Evolutionary conservation across 192 early-diverging fungal species (phyloP).

Genomic region (Podila epicladia): DNA sequence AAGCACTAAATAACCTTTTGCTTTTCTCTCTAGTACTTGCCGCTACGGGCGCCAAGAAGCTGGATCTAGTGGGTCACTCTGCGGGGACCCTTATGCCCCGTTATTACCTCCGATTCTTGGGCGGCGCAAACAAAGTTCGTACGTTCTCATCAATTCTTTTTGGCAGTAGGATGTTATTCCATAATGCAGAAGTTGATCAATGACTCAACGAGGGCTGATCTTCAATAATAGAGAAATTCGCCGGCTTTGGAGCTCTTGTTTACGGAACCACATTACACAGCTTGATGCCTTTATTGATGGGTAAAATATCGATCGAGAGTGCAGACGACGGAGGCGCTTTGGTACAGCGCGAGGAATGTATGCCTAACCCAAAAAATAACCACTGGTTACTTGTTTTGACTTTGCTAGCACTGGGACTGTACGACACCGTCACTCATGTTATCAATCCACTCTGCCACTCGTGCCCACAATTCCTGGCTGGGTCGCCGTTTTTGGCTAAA

Average conservation of each 20-base stretch:
- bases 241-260: conserved; percentile 25
- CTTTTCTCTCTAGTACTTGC: not conserved
- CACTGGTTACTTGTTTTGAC: too few species aligned
- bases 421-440: conserved; percentile 21
- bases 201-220: too few species aligned
- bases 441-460: conserved; percentile 32
- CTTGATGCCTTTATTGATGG: too few species aligned
- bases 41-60: not conserved
- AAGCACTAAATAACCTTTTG: not conserved
- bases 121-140: conserved; percentile 39
- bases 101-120: conserved; percentile 37
- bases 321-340: too few species aligned
- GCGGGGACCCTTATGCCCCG: conserved; percentile 34
- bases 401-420: not conserved
- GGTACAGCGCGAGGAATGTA: too few species aligned
- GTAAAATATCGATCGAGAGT: too few species aligned
- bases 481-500: not conserved
- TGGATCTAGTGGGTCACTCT: not conserved
- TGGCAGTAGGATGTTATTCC: too few species aligned
- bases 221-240: conserved; percentile 29
- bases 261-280: not conserved
- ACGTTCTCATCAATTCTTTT: not conserved
- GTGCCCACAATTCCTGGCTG: conserved; percentile 32
- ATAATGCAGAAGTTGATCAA: not conserved
- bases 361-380: not conserved